Conservation (phyloP, 1,284 basidiomycete species). For the Cutaneotrichosporon cutaneum region DNA sequence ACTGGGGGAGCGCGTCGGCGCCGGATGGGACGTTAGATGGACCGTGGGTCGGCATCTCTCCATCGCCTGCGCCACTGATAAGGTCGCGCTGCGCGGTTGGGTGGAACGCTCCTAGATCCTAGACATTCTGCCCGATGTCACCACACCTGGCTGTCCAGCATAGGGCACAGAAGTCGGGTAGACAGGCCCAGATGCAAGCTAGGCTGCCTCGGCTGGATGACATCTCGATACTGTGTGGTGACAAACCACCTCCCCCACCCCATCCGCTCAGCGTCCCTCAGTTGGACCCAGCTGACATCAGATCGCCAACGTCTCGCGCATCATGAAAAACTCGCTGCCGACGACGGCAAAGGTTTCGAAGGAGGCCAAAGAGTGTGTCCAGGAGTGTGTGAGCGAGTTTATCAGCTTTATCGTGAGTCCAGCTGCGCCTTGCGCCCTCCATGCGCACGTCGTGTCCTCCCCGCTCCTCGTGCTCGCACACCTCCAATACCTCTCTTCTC, state of each 20-base stretch:
- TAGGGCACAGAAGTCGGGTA: too few relatives aligned
- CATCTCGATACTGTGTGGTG: neutral
- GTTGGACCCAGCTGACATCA: constrained; percentile 49
- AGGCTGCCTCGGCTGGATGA: neutral
- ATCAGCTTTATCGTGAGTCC: constrained; percentile 75
- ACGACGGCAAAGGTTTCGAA: constrained; percentile 93
- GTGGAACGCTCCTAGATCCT: neutral
- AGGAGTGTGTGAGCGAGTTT: constrained; percentile 94
- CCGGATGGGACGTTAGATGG: neutral
- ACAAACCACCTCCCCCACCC: neutral
- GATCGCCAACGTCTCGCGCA: constrained; percentile 93
- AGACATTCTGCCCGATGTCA: neutral
- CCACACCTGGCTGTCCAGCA: too few relatives aligned
- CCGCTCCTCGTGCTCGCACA: neutral
- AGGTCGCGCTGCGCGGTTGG: constrained; percentile 1
- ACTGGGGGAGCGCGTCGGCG: neutral
- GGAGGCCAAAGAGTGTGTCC: constrained; percentile 94
- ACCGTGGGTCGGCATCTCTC: neutral
- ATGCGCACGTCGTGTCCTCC: neutral
- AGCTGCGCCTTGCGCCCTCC: neutral
- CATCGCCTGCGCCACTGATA: constrained; percentile 4
- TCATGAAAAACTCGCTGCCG: constrained; percentile 89
- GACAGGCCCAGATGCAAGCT: too few relatives aligned
- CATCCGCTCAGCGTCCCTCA: neutral
- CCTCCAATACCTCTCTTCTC: too few relatives aligned